These are phyloP conservation scores for Paecilomyces variotii DNA, from an alignment of 2,329 filamentous ascomycete species.

Conservation along the genomic window DNA sequence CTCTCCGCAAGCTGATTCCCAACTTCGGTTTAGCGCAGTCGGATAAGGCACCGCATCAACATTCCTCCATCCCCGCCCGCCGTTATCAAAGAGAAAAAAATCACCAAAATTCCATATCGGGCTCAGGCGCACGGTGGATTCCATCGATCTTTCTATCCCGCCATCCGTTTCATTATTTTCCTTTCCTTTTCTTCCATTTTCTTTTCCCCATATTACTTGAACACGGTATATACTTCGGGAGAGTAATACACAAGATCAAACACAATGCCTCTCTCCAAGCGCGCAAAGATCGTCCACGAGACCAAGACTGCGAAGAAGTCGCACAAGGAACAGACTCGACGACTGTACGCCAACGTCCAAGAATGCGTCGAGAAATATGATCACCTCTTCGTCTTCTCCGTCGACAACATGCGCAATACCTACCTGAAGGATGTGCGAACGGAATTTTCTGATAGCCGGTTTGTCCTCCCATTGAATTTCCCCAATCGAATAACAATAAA, in stretches of 20 bases:
- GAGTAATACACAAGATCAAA: background rate
- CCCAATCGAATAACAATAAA: background rate
- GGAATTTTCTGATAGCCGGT: constrained; percentile 80
- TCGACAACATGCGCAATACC: constrained; percentile 97
- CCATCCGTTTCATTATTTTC: background rate
- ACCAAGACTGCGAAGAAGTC: constrained; percentile 89
- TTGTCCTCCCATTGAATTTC: background rate
- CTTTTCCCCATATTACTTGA: background rate
- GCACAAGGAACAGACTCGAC: constrained; percentile 77
- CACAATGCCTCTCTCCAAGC: constrained; percentile 93
- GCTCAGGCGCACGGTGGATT: background rate
- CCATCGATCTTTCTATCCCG: background rate
- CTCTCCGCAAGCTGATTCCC: constrained; percentile 21
- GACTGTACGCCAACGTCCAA: constrained; percentile 81
- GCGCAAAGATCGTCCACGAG: constrained; percentile 79
- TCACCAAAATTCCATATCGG: constrained; percentile 15
- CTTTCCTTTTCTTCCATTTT: background rate
- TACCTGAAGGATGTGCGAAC: constrained; percentile 85
- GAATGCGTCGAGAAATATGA: constrained; percentile 77
- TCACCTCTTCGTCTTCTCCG: constrained; percentile 84
- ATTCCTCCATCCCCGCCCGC: constrained; percentile 23
- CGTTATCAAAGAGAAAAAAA: constrained; percentile 29
- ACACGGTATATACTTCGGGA: background rate
- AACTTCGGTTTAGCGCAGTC: constrained; percentile 20
- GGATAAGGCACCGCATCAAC: constrained; percentile 30